These are phyloP conservation scores for Elongisporangium anandrum DNA, from an alignment of 352 stramenopile species.

Conservation along the genomic window DNA sequence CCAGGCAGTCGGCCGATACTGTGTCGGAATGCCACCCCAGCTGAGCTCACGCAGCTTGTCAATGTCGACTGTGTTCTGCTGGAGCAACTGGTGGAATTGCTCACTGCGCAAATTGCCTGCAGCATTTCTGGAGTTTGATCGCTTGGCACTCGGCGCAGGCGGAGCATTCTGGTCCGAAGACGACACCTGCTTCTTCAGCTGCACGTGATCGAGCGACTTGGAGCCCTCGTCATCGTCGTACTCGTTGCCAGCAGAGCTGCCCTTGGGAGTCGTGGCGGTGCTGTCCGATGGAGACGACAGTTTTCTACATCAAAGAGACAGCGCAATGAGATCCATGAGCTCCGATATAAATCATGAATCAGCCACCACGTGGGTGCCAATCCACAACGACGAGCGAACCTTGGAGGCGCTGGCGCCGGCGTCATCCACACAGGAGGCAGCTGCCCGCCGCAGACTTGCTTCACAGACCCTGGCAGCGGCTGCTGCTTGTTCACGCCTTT, in stretches of 20 bases:
- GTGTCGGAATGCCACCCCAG: conserved; percentile 89
- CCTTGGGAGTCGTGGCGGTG: not conserved
- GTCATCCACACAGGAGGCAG: conserved; percentile 77
- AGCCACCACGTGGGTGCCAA: not conserved
- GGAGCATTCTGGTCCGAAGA: not conserved
- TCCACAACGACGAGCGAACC: too few species aligned
- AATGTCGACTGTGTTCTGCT: conserved; percentile 83
- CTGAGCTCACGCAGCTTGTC: conserved; percentile 87
- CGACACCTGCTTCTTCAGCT: conserved; percentile 7
- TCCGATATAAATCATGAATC: not conserved
- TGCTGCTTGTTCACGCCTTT: conserved; percentile 33
- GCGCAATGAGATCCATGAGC: not conserved
- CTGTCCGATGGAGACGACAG: conserved; percentile 17
- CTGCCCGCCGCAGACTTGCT: conserved; percentile 67
- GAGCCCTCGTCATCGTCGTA: conserved; percentile 18
- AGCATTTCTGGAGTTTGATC: conserved; percentile 48
- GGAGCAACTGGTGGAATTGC: conserved; percentile 66
- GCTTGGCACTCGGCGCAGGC: not conserved
- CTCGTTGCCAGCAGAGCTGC: conserved; percentile 3
- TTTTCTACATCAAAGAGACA: conserved; percentile 16
- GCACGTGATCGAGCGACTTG: conserved; percentile 18
- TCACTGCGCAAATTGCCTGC: conserved; percentile 64
- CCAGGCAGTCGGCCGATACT: conserved; percentile 91
- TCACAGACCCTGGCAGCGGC: conserved; percentile 60
- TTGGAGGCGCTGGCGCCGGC: conserved; percentile 41